Evolutionary conservation across 176 grass and related monocot species (phyloP).

Genomic region (Carex kokanica): DNA sequence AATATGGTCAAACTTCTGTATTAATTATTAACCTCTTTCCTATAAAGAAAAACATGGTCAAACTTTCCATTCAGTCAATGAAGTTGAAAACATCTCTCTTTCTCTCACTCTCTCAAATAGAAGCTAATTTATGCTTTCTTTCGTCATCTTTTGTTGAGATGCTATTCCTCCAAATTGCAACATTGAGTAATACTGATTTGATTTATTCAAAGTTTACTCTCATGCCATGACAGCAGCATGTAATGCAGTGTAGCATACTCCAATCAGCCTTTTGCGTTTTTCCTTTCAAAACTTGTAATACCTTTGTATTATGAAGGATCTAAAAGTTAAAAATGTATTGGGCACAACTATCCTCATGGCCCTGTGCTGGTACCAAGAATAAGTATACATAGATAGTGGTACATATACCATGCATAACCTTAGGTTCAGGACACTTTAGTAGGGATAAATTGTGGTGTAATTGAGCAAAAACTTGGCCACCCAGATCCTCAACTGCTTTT

Average conservation of each 20-base stretch:
- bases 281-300: neutral
- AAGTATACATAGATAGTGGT: neutral
- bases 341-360: no score
- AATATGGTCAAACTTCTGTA: constrained; percentile 15
- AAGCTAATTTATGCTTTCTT: neutral
- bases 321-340: no score
- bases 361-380: neutral
- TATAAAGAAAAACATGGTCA: constrained; percentile 11
- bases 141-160: neutral
- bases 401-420: constrained; percentile 4
- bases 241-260: neutral
- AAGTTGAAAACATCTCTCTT: neutral
- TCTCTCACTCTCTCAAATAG: neutral
- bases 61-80: constrained; percentile 27
- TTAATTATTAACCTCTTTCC: neutral
- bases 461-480: neutral
- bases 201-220: neutral
- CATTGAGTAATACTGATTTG: neutral
- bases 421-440: neutral
- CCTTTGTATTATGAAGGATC: no score
- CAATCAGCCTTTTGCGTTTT: neutral
- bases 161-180: neutral
- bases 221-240: neutral
- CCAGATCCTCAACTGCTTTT: neutral
- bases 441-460: neutral